A percentile compares a stretch with the other conserved stretches of the same genome.
phyloP scores from a whole-genome alignment of 1,139 yeast species.

The Hyphopichia fennica region DNA sequence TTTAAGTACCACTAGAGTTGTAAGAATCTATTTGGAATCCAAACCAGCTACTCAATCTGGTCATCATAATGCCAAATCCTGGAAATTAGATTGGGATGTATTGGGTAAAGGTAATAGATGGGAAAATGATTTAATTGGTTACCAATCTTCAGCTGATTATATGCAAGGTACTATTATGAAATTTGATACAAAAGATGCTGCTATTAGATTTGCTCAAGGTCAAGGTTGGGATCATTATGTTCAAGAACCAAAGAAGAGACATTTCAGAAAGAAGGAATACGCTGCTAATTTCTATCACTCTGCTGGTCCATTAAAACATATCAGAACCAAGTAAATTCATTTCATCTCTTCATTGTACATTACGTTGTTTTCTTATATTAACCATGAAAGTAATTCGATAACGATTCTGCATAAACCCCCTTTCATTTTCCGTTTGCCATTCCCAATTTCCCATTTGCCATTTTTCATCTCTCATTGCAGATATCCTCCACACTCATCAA shows the following conservation, averaged over 20 bases:
- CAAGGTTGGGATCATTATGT: constrained; percentile 87
- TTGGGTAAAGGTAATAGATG: constrained; percentile 77
- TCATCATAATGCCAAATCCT: constrained; percentile 50
- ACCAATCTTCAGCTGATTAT: constrained; percentile 77
- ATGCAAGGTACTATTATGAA: constrained; percentile 85
- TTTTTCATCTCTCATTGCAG: no score
- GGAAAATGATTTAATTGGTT: constrained; percentile 90
- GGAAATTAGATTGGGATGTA: constrained; percentile 88
- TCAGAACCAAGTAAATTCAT: constrained; percentile 67
- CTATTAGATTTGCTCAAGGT: constrained; percentile 75
- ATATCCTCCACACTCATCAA: no score
- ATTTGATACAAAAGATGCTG: constrained; percentile 75
- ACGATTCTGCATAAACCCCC: neutral
- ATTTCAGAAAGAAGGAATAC: constrained; percentile 74
- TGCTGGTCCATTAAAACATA: constrained; percentile 72
- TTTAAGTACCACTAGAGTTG: constrained; percentile 61
- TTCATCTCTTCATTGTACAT: neutral
- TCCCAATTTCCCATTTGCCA: no score
- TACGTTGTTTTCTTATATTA: no score
- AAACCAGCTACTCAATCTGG: constrained; percentile 86
- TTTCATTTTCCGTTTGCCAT: no score
- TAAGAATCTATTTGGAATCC: constrained; percentile 74
- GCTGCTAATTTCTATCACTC: constrained; percentile 71
- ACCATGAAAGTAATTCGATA: neutral
- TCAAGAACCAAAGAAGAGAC: constrained; percentile 77